Base-by-base conservation (phyloP, 2,329 filamentous ascomycete genomes). In the Amauroascus niger region DNA sequence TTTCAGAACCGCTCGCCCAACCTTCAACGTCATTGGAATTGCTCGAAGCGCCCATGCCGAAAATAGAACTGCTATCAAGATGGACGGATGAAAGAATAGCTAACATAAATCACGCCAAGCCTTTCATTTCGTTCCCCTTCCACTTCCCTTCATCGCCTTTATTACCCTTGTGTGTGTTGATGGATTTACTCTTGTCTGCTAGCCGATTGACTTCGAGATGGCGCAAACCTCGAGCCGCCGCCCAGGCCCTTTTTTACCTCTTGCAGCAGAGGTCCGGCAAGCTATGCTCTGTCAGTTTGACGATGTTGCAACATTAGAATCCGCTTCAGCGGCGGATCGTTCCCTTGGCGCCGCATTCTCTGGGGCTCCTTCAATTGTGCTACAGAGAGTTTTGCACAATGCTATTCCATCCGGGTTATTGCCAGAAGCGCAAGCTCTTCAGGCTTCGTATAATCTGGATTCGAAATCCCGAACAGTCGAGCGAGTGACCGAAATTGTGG, bases 281-380 rank as follows among this genome's bases (percentile, higher is more conserved):
- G 51, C 51, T 33, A 54, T 54, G 26, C 55, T 57, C 40, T 54
- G 40, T 44, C 24, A 54, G 40, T 26, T 54, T 22, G 16, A 20
- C 18, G 55, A 57, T 44, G 16, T 57, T 20, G 40, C 39, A 24
- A 45, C 52, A 43, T 43, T 57, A 16, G 40, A 57, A n/a, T 8
- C 46, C 37, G 51, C 55, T 28, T n/a, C 50, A 28, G 24, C 35
- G 24, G 51, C 52, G 9, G 52, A 57, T 44, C 8, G 18, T 43
- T 57, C 46, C 8, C 52, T 57, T 24, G 14, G 37, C 8, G 2
- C 52, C n/a, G 51, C 47, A n/a, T 49, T 57, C 20, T 52, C 16
- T 2, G 44, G 32, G 18, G n/a, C 37, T 28, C 16, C 24, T 14
- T 54, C 51, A 4, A 7, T 26, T 18, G 46, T 57, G 18, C 37